Evolutionary conservation across 768 basidiomycete genomes (phyloP), one percentile per base, ranked within the genome.

Genomic region (Termitomyces sp.): DNA sequence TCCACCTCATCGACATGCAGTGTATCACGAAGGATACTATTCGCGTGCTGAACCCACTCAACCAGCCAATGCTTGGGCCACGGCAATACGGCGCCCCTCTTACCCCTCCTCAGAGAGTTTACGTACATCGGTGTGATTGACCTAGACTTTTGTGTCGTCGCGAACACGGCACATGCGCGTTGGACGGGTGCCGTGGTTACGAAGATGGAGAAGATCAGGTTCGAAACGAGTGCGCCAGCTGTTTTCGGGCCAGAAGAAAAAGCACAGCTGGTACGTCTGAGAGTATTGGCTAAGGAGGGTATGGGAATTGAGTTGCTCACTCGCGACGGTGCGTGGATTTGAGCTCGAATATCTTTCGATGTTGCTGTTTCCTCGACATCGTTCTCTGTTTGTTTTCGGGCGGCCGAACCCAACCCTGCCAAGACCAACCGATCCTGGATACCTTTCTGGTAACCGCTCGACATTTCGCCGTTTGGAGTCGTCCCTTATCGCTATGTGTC

Each of bases 21-120:
- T 51, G 60, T 14, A 23, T 65, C 21, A 58, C 64, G 6, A 53
- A 61, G 27, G 54, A 60, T 37, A 62, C 60, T 8, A 58, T 61
- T 5, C 50, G 53, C 19, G 56, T 53, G 9, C 51, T 65, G 16
- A 58, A 61, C 17, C 64, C 64, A 3, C 43, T 48, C 23, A 60
- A 60, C 29, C 52, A 46, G 31, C 8, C n/a, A 34, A 49, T 51
- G 40, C 44, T 56, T 27, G 44, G 44, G 17, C 55, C 57, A 9
- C 46, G 54, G 17, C 34, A n/a, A 53, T 32, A 53, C n/a, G 10
- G 17, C 7, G 27, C 48, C 25, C 7, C 21, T 63, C 38, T 40
- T 61, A 6, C 60, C 60, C 19, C 31, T 52, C 34, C 58, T 61
- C 35, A 45, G 8, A 2, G 56, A 61, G 44, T 53, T 61, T 5